Conservation (phyloP, 768 basidiomycete genomes). For the Mrakia blollopis region DNA sequence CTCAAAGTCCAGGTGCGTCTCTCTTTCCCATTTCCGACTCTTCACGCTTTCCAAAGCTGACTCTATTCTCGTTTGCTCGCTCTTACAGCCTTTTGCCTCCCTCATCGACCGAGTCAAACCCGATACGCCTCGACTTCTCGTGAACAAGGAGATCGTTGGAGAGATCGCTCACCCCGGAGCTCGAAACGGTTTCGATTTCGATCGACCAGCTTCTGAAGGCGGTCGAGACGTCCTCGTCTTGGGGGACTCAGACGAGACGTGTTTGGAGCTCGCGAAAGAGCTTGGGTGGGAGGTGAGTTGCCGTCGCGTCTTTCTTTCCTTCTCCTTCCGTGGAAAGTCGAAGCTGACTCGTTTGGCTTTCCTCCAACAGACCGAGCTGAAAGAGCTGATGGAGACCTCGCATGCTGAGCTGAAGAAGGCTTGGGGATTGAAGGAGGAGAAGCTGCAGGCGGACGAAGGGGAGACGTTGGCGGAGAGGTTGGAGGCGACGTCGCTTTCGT, state of each 20-base stretch:
- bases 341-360: not conserved
- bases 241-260: constrained; percentile 24
- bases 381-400: not conserved
- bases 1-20: constrained; percentile 54
- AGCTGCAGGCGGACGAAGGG: not conserved
- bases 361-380: constrained; percentile 8
- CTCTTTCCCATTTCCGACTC: not conserved
- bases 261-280: constrained; percentile 48
- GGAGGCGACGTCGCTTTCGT: not conserved
- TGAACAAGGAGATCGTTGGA: constrained; percentile 81
- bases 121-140: constrained; percentile 71
- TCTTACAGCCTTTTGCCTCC: constrained; percentile 69
- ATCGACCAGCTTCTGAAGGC: constrained; percentile 44
- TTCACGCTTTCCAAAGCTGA: not conserved
- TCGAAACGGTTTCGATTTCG: constrained; percentile 62
- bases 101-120: constrained; percentile 58
- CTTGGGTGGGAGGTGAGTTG: constrained; percentile 73
- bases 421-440: not conserved
- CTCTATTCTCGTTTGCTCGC: constrained; percentile 34
- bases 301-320: not conserved
- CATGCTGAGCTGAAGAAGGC: constrained; percentile 12
- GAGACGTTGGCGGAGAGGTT: constrained; percentile 3
- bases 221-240: constrained; percentile 37
- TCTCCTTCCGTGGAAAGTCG: not conserved
- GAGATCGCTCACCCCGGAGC: constrained; percentile 51